A percentile compares a stretch with the other conserved stretches of the same genome.
phyloP scores from a whole-genome alignment of 2,329 filamentous ascomycete genomes.

The Phialophora macrospora region DNA sequence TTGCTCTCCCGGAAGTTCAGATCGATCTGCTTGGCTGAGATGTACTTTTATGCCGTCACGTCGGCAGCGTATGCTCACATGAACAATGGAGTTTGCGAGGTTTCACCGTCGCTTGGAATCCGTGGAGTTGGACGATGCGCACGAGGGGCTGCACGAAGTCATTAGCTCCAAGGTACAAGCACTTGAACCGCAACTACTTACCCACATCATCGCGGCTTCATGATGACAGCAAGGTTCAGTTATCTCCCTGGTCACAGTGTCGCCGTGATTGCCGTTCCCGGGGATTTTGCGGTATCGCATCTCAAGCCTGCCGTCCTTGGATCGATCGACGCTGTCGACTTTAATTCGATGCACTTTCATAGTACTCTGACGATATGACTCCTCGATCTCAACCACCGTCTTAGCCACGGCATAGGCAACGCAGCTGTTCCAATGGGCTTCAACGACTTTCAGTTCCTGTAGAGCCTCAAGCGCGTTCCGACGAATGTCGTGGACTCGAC shows the following conservation, averaged over 20 bases:
- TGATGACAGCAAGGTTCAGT: constrained; percentile 25
- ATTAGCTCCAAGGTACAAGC: constrained; percentile 8
- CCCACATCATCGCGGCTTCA: constrained; percentile 31
- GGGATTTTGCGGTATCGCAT: constrained; percentile 25
- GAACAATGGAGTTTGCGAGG: constrained; percentile 29
- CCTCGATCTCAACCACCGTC: constrained; percentile 24
- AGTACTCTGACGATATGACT: constrained; percentile 10
- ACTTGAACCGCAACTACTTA: constrained; percentile 6
- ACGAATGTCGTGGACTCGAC: constrained; percentile 28
- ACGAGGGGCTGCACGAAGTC: constrained; percentile 21
- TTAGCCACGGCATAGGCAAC: constrained; percentile 32
- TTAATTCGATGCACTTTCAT: constrained; percentile 23
- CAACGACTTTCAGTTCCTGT: constrained; percentile 25
- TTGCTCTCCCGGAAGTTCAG: not conserved
- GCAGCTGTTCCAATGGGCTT: constrained; percentile 33
- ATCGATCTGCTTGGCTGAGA: not conserved
- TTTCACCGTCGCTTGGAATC: constrained; percentile 31
- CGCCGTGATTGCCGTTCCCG: constrained; percentile 14
- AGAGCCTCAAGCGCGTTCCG: constrained; percentile 27
- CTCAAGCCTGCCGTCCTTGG: constrained; percentile 21
- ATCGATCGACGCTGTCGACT: constrained; percentile 29
- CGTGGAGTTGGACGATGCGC: constrained; percentile 29
- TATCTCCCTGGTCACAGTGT: constrained; percentile 16
- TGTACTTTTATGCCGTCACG: not conserved
- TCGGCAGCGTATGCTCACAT: constrained; percentile 13